Conservation (phyloP, 106 monocot species). For the Platanthera guangdongensis region DNA sequence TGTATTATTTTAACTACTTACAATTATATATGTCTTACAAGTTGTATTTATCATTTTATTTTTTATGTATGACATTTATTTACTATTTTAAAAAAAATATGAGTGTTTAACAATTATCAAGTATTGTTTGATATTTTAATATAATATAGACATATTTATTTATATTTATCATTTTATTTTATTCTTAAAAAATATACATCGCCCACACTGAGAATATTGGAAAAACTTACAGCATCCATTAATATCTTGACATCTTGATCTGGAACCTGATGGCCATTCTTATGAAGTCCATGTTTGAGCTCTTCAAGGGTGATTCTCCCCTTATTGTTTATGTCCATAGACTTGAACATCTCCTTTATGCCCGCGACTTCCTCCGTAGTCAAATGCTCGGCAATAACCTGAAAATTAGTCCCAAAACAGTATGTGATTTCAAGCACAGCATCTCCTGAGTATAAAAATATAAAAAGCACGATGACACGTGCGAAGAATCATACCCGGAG, state of each 20-base stretch:
- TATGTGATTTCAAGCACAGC: neutral
- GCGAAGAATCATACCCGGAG: constrained; percentile 28
- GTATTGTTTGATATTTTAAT: too few relatives aligned
- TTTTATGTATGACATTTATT: too few relatives aligned
- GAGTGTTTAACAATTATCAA: too few relatives aligned
- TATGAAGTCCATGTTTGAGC: constrained; percentile 39
- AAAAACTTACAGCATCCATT: constrained; percentile 53
- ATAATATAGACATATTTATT: too few relatives aligned
- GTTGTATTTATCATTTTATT: too few relatives aligned
- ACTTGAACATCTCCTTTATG: constrained; percentile 51
- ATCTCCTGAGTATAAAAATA: neutral
- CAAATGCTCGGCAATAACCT: constrained; percentile 58
- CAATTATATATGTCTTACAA: too few relatives aligned
- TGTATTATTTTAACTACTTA: too few relatives aligned
- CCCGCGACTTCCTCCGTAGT: constrained; percentile 49
- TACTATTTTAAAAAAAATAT: too few relatives aligned
- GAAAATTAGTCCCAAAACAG: neutral
- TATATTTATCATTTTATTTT: too few relatives aligned
- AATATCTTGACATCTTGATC: constrained; percentile 43
- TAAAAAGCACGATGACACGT: neutral
- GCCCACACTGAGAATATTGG: too few relatives aligned
- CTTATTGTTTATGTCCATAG: constrained; percentile 36
- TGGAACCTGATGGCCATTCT: constrained; percentile 33
- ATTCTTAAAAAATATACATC: too few relatives aligned
- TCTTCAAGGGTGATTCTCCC: constrained; percentile 40